A percentile compares a stretch with the other conserved stretches of the same genome.
phyloP scores from a whole-genome alignment of 2,329 filamentous ascomycete genomes.

The Fusarium metavorans region DNA sequence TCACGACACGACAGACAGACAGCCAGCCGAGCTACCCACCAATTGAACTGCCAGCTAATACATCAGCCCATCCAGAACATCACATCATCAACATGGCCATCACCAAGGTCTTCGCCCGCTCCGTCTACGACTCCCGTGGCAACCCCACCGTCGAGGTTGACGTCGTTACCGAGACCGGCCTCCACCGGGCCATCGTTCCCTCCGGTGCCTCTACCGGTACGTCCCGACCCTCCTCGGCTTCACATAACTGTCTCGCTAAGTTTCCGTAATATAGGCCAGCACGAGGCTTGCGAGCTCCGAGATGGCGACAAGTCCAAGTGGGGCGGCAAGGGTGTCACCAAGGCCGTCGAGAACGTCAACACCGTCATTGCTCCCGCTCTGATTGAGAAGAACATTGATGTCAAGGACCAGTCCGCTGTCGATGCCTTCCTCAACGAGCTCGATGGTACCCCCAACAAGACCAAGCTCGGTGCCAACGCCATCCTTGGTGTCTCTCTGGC shows the following conservation, averaged over 20 bases:
- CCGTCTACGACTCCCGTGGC: constrained; percentile 97
- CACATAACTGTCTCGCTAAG: constrained; percentile 39
- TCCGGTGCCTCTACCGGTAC: constrained; percentile 94
- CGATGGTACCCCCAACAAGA: constrained; percentile 88
- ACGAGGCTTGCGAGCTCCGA: constrained; percentile 91
- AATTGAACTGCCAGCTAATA: constrained; percentile 34
- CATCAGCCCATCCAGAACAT: constrained; percentile 36
- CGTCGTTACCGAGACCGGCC: constrained; percentile 93
- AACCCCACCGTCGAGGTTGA: constrained; percentile 99
- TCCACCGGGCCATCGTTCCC: constrained; percentile 97
- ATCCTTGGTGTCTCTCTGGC: constrained; percentile 88
- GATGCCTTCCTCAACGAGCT: constrained; percentile 89
- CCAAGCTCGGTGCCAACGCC: constrained; percentile 88
- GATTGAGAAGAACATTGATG: constrained; percentile 85
- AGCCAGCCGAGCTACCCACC: constrained; percentile 23
- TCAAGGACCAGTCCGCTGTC: constrained; percentile 87
- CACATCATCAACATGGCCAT: constrained; percentile 79
- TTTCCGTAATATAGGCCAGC: constrained; percentile 72
- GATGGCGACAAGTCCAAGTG: constrained; percentile 90
- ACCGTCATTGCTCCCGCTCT: constrained; percentile 81
- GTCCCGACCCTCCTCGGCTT: constrained; percentile 51
- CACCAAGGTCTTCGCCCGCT: constrained; percentile 90
- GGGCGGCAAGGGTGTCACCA: constrained; percentile 87
- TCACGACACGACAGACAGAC: not conserved
- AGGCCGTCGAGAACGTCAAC: constrained; percentile 90